These are phyloP conservation scores for Entomortierella parvispora DNA, from an alignment of 192 early-diverging fungal species.

Conservation along the genomic window DNA sequence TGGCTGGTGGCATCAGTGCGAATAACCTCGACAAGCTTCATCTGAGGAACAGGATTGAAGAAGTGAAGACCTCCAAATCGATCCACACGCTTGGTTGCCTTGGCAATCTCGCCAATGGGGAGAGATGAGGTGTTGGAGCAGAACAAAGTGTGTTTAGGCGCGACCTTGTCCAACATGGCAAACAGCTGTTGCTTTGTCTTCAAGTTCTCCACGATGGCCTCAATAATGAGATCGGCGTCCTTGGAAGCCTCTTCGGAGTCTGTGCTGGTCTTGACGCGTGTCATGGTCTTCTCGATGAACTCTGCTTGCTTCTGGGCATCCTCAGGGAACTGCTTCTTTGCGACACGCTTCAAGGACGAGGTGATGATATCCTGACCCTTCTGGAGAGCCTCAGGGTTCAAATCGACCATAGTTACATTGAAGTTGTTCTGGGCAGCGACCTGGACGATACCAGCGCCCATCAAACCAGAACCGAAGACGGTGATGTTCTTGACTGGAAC, in stretches of 20 bases:
- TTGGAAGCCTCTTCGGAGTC: constrained; percentile 69
- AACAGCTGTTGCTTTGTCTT: constrained; percentile 89
- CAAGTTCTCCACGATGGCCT: constrained; percentile 97
- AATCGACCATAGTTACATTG: constrained; percentile 90
- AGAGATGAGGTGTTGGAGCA: constrained; percentile 94
- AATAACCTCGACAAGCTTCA: constrained; percentile 97
- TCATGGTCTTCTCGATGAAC: constrained; percentile 78
- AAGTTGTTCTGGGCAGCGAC: constrained; percentile 84
- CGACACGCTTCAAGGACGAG: constrained; percentile 87
- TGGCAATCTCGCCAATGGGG: constrained; percentile 85
- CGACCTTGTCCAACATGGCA: constrained; percentile 71
- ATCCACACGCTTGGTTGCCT: constrained; percentile 61
- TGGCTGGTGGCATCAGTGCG: constrained; percentile 71
- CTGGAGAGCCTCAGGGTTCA: constrained; percentile 72
- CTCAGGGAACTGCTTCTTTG: constrained; percentile 88
- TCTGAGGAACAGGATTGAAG: constrained; percentile 99
- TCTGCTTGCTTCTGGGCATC: constrained; percentile 66
- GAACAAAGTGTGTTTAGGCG: constrained; percentile 81
- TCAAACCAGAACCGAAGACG: constrained; percentile 88
- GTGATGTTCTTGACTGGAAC: constrained; percentile 71
- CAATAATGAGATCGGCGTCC: constrained; percentile 85
- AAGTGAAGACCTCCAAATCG: constrained; percentile 93
- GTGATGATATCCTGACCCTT: constrained; percentile 87
- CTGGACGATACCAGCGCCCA: constrained; percentile 92
- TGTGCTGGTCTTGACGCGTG: constrained; percentile 74